Base-by-base conservation (phyloP, 768 basidiomycete genomes). In the Trametes maxima region DNA sequence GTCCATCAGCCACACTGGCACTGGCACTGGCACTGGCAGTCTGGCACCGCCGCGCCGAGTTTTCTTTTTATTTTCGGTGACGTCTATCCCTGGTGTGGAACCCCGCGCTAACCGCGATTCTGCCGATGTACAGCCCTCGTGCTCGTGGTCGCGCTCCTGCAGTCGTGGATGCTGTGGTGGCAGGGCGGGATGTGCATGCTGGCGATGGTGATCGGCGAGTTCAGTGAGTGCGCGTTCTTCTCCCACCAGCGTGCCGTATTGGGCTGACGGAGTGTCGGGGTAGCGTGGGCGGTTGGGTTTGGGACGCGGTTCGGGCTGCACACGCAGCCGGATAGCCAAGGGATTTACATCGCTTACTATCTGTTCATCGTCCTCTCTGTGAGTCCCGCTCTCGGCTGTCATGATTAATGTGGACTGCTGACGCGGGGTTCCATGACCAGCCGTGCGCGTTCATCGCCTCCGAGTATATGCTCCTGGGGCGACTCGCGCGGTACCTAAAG, bases 381-480 rank as follows among this genome's bases (percentile, higher is more conserved):
- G 57, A 55, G 79, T 70, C 19, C 7, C 40, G 13, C 19, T 0
- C 16, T 22, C 24, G 17, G 13, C 2, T 6, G 33, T 7, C 13
- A 44, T 25, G 0, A 5, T 4, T 5, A 12, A 1, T 22, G n/a
- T 6, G 8, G 10, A 17, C 5, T 25, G 25, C 44, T 47, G 13
- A 33, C 12, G 25, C 3, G 0, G 6, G 3, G n/a, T 35, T 14
- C 33, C 13, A 5, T 14, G 16, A 14, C 2, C 52, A 86, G 85
- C 88, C 89, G 5, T 91, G 90, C 68, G 88, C 86, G 25, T 90
- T 90, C 74, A 86, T 88, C 62, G 86, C 86, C 5, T 80, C 85
- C 14, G 80, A 86, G 67, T 90, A 91, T 66, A 74, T 89, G 57
- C 77, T 89, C 19, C 79, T 90, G 1, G 86, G 87, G 11, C 82